Percentiles rank a stretch among this genome's conserved stretches.
Conservation (phyloP, 2,329 filamentous ascomycete genomes). For the Colletotrichum tabaci region DNA sequence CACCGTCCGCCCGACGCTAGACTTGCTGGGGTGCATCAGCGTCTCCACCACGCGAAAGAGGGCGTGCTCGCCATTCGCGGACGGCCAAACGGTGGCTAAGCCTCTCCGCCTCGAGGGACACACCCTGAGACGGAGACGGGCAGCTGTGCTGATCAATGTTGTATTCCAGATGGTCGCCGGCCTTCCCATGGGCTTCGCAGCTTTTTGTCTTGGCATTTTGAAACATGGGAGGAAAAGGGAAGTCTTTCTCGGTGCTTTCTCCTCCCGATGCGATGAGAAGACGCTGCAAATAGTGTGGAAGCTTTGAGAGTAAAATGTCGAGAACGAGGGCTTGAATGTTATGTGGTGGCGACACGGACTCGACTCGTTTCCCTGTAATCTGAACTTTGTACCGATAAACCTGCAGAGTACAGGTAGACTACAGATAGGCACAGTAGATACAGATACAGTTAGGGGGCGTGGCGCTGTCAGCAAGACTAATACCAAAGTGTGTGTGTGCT, state of each 20-base stretch:
- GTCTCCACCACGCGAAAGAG: slow-evolving; percentile 23
- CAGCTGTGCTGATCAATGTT: slow-evolving; percentile 24
- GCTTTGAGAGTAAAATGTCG: background rate
- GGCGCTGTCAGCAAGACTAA: no score
- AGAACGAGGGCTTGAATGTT: slow-evolving; percentile 13
- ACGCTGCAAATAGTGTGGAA: background rate
- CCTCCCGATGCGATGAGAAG: no score
- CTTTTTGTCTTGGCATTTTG: slow-evolving; percentile 41
- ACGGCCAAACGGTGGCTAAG: slow-evolving; percentile 16
- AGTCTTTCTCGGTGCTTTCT: background rate
- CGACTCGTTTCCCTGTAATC: background rate
- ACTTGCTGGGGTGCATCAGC: slow-evolving; percentile 11
- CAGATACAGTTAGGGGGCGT: no score
- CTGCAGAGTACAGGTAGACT: no score
- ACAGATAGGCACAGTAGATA: no score
- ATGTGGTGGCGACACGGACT: slow-evolving; percentile 14
- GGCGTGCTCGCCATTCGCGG: background rate
- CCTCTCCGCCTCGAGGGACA: slow-evolving; percentile 28
- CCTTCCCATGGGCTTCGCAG: slow-evolving; percentile 29
- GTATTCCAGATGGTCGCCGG: slow-evolving; percentile 23
- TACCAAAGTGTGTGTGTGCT: no score
- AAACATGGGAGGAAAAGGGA: slow-evolving; percentile 29
- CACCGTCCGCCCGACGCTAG: slow-evolving; percentile 37
- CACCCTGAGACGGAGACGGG: slow-evolving; percentile 31
- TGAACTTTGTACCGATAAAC: no score